phyloP scores from a whole-genome alignment of 2,329 filamentous ascomycete genomes.

The Dothidotthia symphoricarpi region DNA sequence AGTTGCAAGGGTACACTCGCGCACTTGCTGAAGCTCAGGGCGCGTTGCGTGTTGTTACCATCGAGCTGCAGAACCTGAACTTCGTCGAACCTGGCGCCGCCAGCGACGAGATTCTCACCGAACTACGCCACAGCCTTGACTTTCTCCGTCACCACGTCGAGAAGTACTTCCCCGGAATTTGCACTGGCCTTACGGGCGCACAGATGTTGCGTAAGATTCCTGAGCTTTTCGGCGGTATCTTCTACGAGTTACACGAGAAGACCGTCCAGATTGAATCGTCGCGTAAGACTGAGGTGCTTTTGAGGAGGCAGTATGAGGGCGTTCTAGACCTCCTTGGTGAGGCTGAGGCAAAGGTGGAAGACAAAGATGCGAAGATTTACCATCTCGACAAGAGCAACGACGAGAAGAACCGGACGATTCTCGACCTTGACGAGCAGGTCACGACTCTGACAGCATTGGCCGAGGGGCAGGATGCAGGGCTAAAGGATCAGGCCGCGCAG shows the following conservation, averaged over 20 bases:
- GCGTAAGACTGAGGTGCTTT: conserved; percentile 38
- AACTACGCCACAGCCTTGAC: conserved; percentile 46
- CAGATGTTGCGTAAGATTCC: conserved; percentile 42
- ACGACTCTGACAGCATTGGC: conserved; percentile 27
- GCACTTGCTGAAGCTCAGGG: conserved; percentile 43
- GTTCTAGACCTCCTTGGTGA: conserved; percentile 31
- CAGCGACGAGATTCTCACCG: conserved; percentile 37
- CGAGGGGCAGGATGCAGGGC: conserved; percentile 37
- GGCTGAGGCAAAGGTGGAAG: conserved; percentile 35
- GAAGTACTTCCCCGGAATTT: conserved; percentile 41
- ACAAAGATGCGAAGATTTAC: conserved; percentile 39
- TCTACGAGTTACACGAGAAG: conserved; percentile 35
- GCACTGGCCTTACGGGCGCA: conserved; percentile 40
- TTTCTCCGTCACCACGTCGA: conserved; percentile 43
- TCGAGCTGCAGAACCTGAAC: conserved; percentile 47
- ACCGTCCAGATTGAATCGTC: conserved; percentile 28
- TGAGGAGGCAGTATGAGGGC: conserved; percentile 37
- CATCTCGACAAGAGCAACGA: conserved; percentile 42
- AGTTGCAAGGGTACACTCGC: conserved; percentile 41
- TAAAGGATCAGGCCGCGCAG: conserved; percentile 29
- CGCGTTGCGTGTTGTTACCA: conserved; percentile 43
- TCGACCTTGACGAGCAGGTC: conserved; percentile 39
- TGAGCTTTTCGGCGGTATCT: conserved; percentile 41
- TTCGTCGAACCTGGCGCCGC: conserved; percentile 38
- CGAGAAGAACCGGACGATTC: conserved; percentile 38